Base-by-base conservation (phyloP, 805 yeast species). In the Candida lessepsii region DNA sequence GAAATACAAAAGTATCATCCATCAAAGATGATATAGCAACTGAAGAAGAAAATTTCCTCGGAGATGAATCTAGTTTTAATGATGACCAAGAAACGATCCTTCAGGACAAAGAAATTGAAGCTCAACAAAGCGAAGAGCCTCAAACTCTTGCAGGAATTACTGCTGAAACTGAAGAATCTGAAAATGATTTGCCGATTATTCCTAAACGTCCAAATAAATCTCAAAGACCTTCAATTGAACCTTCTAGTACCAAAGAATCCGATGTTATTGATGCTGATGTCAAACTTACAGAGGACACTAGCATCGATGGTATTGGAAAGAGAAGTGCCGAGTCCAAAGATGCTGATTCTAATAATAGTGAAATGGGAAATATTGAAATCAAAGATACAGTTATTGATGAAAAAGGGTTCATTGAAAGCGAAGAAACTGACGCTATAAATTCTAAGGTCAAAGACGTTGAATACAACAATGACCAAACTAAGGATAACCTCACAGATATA, bases 21-120 rank as follows among this genome's bases (percentile, higher is more conserved):
- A 56, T 61, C 44, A 62, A 61, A 40, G 57, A 60, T 42, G 67
- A 61, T 29, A 48, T 53, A 18, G 65, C 58, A 39, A 60, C 67
- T 4, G 54, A 57, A 36, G 57, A 60, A 28, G 63, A 60, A 11
- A 48, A 26, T 26, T 20, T 20, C 6, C 37, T 42, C 3, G 15
- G 15, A 7, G 29, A 26, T 26, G 29, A 26, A n/a, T 56, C 60
- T 1, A 43, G 35, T 61, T 61, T 61, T 39, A 44, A 57, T 41
- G 67, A 61, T 42, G 67, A 60, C 33, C 50, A 54, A 20, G 65
- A 59, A 39, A 60, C 67, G 3, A 54, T 26, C n/a, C n/a, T 58
- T 36, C 58, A 60, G 29, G 64, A 60, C 7, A 48, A 53, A 15
- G 46, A 40, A 2, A 36, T 24, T n/a, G 44, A 30, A 11, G 16